Evolutionary conservation across 805 yeast genomes (phyloP).

Genomic region (Saccharomycopsis sp.): DNA sequence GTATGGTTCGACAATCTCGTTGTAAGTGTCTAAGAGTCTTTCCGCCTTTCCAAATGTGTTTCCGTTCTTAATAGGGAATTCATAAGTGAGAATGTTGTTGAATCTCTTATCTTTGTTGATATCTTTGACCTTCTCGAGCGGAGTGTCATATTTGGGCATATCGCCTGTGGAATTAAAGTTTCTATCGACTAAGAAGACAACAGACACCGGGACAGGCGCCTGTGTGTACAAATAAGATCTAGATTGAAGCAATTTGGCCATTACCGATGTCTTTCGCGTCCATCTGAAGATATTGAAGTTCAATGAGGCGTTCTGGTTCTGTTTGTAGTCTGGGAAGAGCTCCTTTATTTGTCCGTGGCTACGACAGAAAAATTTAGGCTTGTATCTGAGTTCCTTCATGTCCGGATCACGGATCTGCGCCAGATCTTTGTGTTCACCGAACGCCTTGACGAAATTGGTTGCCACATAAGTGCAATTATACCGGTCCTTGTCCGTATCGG

Average conservation of each 20-base stretch:
- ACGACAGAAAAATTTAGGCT: neutral
- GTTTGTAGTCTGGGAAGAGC: constrained; percentile 17
- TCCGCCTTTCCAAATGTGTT: neutral
- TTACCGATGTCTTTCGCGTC: constrained; percentile 30
- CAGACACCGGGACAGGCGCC: constrained; percentile 33
- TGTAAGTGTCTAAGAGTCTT: neutral
- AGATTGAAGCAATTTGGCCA: constrained; percentile 29
- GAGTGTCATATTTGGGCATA: neutral
- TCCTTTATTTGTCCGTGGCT: neutral
- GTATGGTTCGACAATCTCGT: neutral
- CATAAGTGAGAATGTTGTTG: neutral
- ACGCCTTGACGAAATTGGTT: neutral
- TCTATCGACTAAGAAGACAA: constrained; percentile 23
- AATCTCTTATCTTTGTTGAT: neutral
- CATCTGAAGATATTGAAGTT: constrained; percentile 36
- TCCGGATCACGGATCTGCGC: neutral
- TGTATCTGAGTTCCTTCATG: neutral
- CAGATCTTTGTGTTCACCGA: neutral
- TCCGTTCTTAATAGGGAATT: neutral
- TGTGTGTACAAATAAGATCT: constrained; percentile 37
- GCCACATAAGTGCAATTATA: neutral
- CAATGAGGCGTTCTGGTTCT: constrained; percentile 23
- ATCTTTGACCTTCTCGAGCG: neutral
- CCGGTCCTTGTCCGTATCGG: neutral
- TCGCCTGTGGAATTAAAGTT: constrained; percentile 4